Evolutionary conservation across 805 yeast species (phyloP), one percentile per base, ranked within the genome.

Genomic region (Candida loeiensis): DNA sequence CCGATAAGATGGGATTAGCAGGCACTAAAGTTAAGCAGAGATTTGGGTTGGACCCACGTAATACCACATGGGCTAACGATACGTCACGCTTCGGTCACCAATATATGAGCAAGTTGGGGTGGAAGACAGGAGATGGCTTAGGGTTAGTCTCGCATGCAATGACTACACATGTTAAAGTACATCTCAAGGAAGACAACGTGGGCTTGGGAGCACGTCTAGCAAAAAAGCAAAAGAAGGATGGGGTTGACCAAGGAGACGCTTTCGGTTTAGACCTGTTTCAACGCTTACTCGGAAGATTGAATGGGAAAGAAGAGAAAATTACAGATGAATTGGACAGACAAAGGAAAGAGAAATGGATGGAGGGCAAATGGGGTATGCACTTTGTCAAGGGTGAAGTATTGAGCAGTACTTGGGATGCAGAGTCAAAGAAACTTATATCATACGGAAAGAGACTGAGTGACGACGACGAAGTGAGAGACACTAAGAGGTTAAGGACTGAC

Each of bases 231-330:
- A 76, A 77, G 49, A 74, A 68, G 32, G 93, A 82, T 49, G 86
- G 78, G 47, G 79, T 82, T 51, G 88, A 82, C 50, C 76, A 79
- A 47, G 95, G 87, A 43, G 95, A 87, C 48, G 81, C 91, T 49
- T 85, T 89, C 8, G 96, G 97, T 3, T 71, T 91, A 30, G 98
- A 93, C 59, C 95, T 84, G 3, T 91, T 93, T 58, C 99, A 91
- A 66, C 74, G 95, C 50, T 76, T 91, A 34, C 68, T 91, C 46
- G 97, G 97, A 8, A 76, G 89, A 56, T 72, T 91, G 46, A 91
- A 91, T 58, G 97, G 97, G 34, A 84, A 80, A 50, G 91, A 83
- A 54, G 84, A 79, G 24, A 75, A 72, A 41, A 75, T 85, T 18
- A 66, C 67, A 41, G 66, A 77, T 44, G 90, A 80, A 53, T 62